These are phyloP conservation scores for Talaromyces nanjingensis DNA, from an alignment of 495 filamentous ascomycete genomes.

Conservation along the genomic window DNA sequence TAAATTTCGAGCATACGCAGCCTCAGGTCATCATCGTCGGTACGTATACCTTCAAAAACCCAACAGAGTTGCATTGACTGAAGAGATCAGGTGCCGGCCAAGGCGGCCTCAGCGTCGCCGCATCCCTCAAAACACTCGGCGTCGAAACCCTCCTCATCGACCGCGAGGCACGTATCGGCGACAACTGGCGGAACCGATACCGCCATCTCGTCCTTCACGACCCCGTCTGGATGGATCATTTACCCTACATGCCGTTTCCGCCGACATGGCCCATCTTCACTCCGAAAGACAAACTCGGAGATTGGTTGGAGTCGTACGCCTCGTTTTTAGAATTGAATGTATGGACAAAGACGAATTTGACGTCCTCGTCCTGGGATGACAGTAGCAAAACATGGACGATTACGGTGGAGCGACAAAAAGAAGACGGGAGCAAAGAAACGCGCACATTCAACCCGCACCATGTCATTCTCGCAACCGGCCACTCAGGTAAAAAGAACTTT, in stretches of 20 bases:
- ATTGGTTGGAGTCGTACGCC: slow-evolving; percentile 72
- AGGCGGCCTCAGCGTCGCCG: slow-evolving; percentile 52
- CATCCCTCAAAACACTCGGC: slow-evolving; percentile 61
- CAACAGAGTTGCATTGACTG: not conserved
- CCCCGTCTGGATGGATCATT: slow-evolving; percentile 66
- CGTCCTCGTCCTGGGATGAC: slow-evolving; percentile 46
- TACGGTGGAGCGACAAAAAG: slow-evolving; percentile 38
- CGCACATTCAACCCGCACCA: slow-evolving; percentile 38
- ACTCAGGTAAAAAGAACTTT: slow-evolving; percentile 40
- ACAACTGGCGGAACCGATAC: slow-evolving; percentile 72
- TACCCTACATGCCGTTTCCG: slow-evolving; percentile 68
- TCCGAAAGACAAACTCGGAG: slow-evolving; percentile 75
- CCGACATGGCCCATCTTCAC: slow-evolving; percentile 61
- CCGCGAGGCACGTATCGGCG: slow-evolving; percentile 57
- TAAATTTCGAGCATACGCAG: slow-evolving; percentile 38
- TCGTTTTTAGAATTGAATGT: slow-evolving; percentile 67
- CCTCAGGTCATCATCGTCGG: slow-evolving; percentile 54
- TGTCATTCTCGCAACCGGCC: slow-evolving; percentile 44
- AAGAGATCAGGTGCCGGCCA: slow-evolving; percentile 22
- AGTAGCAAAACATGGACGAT: slow-evolving; percentile 52
- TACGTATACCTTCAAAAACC: slow-evolving; percentile 16
- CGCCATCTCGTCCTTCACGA: slow-evolving; percentile 57
- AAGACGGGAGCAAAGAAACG: slow-evolving; percentile 21
- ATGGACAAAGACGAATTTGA: slow-evolving; percentile 54
- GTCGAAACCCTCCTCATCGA: slow-evolving; percentile 61